Evolutionary conservation across 345 rosid species (phyloP), one percentile per base, ranked within the genome.

Genomic region (Camelina laxa): DNA sequence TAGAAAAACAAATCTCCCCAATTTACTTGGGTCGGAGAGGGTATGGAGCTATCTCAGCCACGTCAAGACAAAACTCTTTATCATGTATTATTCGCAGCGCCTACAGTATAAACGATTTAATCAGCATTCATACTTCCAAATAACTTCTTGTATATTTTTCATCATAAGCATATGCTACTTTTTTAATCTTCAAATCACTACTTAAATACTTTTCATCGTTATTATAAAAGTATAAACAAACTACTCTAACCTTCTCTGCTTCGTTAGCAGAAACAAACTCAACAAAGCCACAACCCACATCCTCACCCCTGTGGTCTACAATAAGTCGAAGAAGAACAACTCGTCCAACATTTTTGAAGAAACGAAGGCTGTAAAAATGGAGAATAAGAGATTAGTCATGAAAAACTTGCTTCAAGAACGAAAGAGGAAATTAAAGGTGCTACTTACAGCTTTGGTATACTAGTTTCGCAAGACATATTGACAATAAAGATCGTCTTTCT

Each of bases 11-110:
- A 50, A 4, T 50, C 27, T 50, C 56, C 14, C 20, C 14, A 9
- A 10, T 20, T 50, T 20, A 50, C 55, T 50, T 50, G 56, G 56
- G 56, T 50, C 27, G 56, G 27, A 20, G 13, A 49, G 56, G 56
- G 56, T 50, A 50, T 20, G 56, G 56, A 50, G 56, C 56, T 11
- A 20, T 50, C 56, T 50, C 2, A 11, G 24, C 14, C 27, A 50
- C 56, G 0, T 21, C 27, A 20, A 50, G 7, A 9, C 2, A 20
- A 20, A 5, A 31, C 35, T 31, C 35, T 31, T 31, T 31, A 4
- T 20, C 10, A 1, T 21, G 2, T 7, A 35, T 35, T 35, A 35
- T 35, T 35, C 9, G 2, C 56, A 50, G 27, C 14, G 56, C 56
- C 56, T 50, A 50, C 6, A 20, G 7, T 20, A 20, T 20, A 50